A percentile compares a stretch with the other conserved stretches of the same genome.
Evolutionary conservation across 2,329 filamentous ascomycete species (phyloP).

Genomic region (Calonectria hawksworthii): DNA sequence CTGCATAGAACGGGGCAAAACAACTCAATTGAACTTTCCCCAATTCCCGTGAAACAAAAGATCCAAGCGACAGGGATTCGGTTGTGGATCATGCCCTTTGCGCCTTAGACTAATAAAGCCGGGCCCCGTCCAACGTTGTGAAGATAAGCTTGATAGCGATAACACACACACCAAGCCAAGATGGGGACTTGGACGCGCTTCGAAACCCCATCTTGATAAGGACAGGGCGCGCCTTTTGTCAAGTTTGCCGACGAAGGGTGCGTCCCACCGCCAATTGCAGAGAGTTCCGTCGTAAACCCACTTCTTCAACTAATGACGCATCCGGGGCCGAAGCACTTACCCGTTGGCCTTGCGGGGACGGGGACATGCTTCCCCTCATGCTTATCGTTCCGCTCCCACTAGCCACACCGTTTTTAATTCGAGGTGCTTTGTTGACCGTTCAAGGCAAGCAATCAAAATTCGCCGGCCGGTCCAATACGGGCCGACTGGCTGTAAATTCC

Average conservation of each 20-base stretch:
- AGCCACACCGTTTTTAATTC: constrained; percentile 6
- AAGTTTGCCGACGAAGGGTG: constrained; percentile 1
- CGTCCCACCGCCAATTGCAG: neutral
- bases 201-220: neutral
- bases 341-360: constrained; percentile 8
- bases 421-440: neutral
- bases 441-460: neutral
- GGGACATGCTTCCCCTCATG: constrained; percentile 19
- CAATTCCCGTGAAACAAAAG: neutral
- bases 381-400: neutral
- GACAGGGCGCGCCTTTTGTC: neutral
- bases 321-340: constrained; percentile 8
- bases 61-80: neutral
- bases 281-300: neutral
- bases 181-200: neutral
- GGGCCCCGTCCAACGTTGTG: neutral
- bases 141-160: constrained; percentile 12
- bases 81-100: constrained; percentile 1
- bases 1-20: neutral
- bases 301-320: neutral
- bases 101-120: neutral
- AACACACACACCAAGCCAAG: neutral
- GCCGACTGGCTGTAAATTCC: neutral
- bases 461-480: neutral
- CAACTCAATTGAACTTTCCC: neutral